Base-by-base conservation (phyloP, 805 yeast genomes). In the Peterozyma toletana region DNA sequence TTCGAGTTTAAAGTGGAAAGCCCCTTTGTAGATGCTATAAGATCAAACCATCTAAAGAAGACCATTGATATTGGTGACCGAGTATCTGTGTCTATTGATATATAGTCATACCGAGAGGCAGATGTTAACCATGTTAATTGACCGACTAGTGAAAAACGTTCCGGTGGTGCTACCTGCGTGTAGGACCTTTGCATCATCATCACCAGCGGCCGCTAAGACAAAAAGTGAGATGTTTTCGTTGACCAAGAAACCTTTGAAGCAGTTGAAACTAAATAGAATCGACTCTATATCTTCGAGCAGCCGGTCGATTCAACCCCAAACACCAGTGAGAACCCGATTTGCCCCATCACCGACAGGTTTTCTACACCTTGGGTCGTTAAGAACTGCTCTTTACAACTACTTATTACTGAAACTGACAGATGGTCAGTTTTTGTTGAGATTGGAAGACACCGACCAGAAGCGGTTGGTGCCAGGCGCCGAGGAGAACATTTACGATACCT, bases 261-360 rank as follows among this genome's bases (percentile, higher is more conserved):
- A n/a, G 18, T 11, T 9, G 10, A 34, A 38, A 2, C 2, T 37
- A 15, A 21, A 21, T 7, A 21, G n/a, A 16, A 27, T 9, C 16
- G 13, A 18, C 13, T 27, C 29, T 31, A 11, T 11, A 10, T 11
- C n/a, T 13, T 11, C n/a, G 39, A 35, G 11, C 21, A 40, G 27
- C 17, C 13, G 35, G 15, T 17, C 15, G 15, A 51, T 67, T 9
- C 74, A 71, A 38, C 78, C 80, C 1, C 50, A 45, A 1, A 33
- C 47, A 0, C 88, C 93, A 0, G 95, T 80, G 0, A 63, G 96
- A 50, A 86, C 98, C 1, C 66, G 99, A 50, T 93, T 93, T 63
- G 99, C 99, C 0, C 99, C 99, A 0, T 89, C 97, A 2, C 99
- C 99, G 1, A 93, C 99, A 0, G 99, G 99, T 0, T 77, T 77